Evolutionary conservation across 768 basidiomycete genomes (phyloP).

Genomic region (Leccinum longicurvipes): DNA sequence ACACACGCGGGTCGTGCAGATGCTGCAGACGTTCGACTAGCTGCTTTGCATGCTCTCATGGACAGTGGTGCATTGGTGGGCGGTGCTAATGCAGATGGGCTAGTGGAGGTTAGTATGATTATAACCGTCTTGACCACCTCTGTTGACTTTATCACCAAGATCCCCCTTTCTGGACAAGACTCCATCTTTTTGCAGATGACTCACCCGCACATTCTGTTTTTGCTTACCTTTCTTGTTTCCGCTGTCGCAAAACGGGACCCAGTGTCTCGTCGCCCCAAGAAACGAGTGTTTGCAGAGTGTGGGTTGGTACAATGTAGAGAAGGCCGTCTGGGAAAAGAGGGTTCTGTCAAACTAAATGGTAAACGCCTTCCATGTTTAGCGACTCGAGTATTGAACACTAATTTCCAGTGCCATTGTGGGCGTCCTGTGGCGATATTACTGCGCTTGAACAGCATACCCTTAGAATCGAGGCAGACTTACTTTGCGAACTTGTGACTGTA

Average conservation of each 20-base stretch:
- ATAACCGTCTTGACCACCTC: conserved; percentile 17
- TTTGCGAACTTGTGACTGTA: conserved; percentile 69
- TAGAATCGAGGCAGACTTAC: conserved; percentile 67
- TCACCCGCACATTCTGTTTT: conserved; percentile 62
- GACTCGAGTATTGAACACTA: background rate
- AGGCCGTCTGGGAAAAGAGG: conserved; percentile 37
- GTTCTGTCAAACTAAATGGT: conserved; percentile 16
- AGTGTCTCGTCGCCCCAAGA: conserved; percentile 70
- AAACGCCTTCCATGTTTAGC: background rate
- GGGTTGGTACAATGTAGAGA: conserved; percentile 48
- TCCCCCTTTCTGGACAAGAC: conserved; percentile 33
- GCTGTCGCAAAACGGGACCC: conserved; percentile 67
- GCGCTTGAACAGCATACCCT: conserved; percentile 47
- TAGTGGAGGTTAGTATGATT: conserved; percentile 33
- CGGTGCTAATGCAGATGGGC: conserved; percentile 34
- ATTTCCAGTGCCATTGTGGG: conserved; percentile 51
- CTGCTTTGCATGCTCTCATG: conserved; percentile 61
- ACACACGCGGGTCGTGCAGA: conserved; percentile 55
- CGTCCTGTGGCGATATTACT: conserved; percentile 47
- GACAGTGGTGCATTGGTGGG: conserved; percentile 52
- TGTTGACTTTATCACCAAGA: conserved; percentile 13
- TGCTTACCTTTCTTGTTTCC: conserved; percentile 66
- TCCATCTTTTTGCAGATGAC: conserved; percentile 58
- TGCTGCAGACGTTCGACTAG: conserved; percentile 48
- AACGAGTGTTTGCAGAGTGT: conserved; percentile 64